phyloP scores from a whole-genome alignment of 495 filamentous ascomycete genomes.

The Glonium stellatum region DNA sequence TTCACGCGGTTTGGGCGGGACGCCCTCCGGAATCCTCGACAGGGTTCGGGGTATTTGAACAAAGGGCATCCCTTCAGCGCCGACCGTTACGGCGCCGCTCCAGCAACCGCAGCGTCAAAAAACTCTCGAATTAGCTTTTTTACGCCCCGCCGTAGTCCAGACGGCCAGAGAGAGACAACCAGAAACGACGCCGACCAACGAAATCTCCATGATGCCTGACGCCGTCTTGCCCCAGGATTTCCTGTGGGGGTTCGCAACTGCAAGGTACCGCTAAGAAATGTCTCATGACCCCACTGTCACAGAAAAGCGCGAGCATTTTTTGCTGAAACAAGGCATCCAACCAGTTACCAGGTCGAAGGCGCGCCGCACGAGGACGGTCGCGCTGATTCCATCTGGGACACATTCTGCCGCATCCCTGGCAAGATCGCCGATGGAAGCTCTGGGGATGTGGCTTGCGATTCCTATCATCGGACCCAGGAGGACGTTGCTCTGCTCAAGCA shows the following conservation, averaged over 20 bases:
- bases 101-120: neutral
- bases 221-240: constrained; percentile 59
- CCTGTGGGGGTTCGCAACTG: constrained; percentile 77
- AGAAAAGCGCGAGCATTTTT: neutral
- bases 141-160: neutral
- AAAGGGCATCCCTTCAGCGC: neutral
- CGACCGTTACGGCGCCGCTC: neutral
- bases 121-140: neutral
- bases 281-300: constrained; percentile 4
- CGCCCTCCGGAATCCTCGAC: constrained; percentile 18
- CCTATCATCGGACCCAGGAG: constrained; percentile 64
- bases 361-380: constrained; percentile 60
- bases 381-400: constrained; percentile 70
- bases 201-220: constrained; percentile 21
- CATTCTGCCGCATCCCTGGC: constrained; percentile 63
- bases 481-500: constrained; percentile 66
- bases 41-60: constrained; percentile 18
- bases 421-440: constrained; percentile 67
- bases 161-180: no score
- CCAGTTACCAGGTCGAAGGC: constrained; percentile 72
- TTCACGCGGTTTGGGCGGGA: constrained; percentile 21
- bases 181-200: no score
- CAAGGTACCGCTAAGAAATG: constrained; percentile 48
- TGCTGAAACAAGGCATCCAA: constrained; percentile 5
- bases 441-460: constrained; percentile 67